Evolutionary conservation across 2,329 filamentous ascomycete species (phyloP).

Genomic region (Colletotrichum tabaci): DNA sequence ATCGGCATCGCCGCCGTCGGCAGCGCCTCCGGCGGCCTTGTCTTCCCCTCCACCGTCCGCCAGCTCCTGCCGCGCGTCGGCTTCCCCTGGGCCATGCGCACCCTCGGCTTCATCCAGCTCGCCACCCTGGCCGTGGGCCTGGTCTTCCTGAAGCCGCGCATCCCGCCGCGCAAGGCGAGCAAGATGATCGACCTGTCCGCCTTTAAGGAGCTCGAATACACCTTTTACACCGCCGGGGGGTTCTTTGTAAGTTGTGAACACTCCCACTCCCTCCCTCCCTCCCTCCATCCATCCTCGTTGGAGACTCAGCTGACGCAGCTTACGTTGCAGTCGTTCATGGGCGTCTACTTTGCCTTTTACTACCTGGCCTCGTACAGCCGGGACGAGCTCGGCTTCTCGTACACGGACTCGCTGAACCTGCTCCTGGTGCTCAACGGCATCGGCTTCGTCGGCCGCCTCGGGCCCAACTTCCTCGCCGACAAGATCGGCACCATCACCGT

Average conservation of each 20-base stretch:
- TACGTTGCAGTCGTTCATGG: constrained; percentile 59
- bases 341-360: constrained; percentile 72
- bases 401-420: constrained; percentile 69
- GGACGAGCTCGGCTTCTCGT: constrained; percentile 59
- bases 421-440: constrained; percentile 77
- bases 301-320: constrained; percentile 30
- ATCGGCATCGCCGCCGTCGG: constrained; percentile 73
- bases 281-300: not conserved
- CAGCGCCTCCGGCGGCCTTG: constrained; percentile 67
- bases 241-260: constrained; percentile 29
- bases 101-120: constrained; percentile 62
- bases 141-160: constrained; percentile 56
- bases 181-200: constrained; percentile 60
- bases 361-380: constrained; percentile 68
- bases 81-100: constrained; percentile 68
- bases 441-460: constrained; percentile 70
- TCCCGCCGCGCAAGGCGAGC: constrained; percentile 57
- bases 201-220: constrained; percentile 54
- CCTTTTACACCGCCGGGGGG: constrained; percentile 30
- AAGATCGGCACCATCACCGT: constrained; percentile 72
- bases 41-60: constrained; percentile 59
- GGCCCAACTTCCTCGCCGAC: constrained; percentile 73
- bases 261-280: too few relatives aligned
- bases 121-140: constrained; percentile 56
- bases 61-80: constrained; percentile 63